Evolutionary conservation across 306 rosid species (phyloP).

Genomic region (Casuarina equisetifolia): DNA sequence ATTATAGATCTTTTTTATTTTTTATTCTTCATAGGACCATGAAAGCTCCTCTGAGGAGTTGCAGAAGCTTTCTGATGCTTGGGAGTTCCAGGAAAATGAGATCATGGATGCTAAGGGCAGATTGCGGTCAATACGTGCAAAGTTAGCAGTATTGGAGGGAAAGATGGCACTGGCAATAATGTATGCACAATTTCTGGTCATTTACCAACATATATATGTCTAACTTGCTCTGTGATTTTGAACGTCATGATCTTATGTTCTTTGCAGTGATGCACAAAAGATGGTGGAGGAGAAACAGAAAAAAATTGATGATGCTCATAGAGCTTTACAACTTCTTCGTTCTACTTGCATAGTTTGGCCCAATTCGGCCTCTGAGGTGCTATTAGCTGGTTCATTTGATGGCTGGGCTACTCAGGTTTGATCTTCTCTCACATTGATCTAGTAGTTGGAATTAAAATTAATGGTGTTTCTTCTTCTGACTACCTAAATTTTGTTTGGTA

Average conservation of each 20-base stretch:
- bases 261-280: constrained; percentile 64
- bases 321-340: constrained; percentile 58
- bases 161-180: constrained; percentile 73
- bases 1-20: constrained; percentile 19
- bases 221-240: constrained; percentile 21
- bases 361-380: constrained; percentile 76
- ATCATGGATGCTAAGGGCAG: constrained; percentile 61
- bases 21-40: constrained; percentile 49
- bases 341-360: constrained; percentile 70
- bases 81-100: constrained; percentile 87
- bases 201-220: constrained; percentile 10
- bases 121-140: constrained; percentile 77
- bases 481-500: not conserved
- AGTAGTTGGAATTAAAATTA: not conserved
- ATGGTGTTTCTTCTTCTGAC: not conserved
- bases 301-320: constrained; percentile 50
- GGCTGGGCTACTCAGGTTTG: constrained; percentile 88
- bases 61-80: constrained; percentile 55
- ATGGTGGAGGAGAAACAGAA: constrained; percentile 63
- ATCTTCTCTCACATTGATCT: constrained; percentile 20
- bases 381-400: constrained; percentile 82
- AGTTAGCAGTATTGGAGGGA: constrained; percentile 79
- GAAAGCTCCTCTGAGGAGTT: constrained; percentile 54
- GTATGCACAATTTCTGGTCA: constrained; percentile 42
- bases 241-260: constrained; percentile 15